These are phyloP conservation scores for Megacollybia marginata DNA, from an alignment of 768 basidiomycete genomes.

Conservation along the genomic window DNA sequence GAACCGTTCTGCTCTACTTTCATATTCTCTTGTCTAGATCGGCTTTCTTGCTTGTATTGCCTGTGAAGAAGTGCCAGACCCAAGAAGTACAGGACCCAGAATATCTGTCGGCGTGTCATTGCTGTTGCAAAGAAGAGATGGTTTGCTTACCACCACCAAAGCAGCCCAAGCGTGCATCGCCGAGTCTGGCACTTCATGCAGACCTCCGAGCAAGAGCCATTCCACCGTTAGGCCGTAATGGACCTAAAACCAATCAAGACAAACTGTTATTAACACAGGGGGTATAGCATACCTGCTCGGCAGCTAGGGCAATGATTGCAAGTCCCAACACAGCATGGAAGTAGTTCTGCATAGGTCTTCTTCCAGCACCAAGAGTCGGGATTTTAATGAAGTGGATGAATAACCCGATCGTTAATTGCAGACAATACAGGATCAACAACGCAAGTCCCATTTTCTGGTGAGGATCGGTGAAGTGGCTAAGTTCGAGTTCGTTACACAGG, in stretches of 20 bases:
- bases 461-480: slow-evolving; percentile 30
- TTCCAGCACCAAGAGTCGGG: slow-evolving; percentile 24
- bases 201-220: slow-evolving; percentile 29
- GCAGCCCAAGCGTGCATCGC: slow-evolving; percentile 43
- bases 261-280: slow-evolving; percentile 4
- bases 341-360: slow-evolving; percentile 47
- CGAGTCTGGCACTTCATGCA: slow-evolving; percentile 27
- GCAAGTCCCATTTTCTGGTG: slow-evolving; percentile 47
- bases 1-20: neutral
- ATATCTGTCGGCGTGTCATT: slow-evolving; percentile 18
- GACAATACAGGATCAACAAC: slow-evolving; percentile 45
- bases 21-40: neutral
- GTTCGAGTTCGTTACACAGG: slow-evolving; percentile 21
- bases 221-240: slow-evolving; percentile 44
- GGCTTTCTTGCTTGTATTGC: slow-evolving; percentile 34
- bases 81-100: slow-evolving; percentile 37
- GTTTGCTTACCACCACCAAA: slow-evolving; percentile 27
- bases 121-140: neutral
- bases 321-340: slow-evolving; percentile 48
- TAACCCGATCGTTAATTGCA: slow-evolving; percentile 40
- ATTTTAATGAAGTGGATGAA: slow-evolving; percentile 49
- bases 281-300: slow-evolving; percentile 33
- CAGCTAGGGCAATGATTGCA: slow-evolving; percentile 44
- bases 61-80: slow-evolving; percentile 38
- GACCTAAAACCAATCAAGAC: slow-evolving; percentile 22